Conservation (phyloP, 2,329 filamentous ascomycete genomes). For the Talaromyces funiculosus region DNA sequence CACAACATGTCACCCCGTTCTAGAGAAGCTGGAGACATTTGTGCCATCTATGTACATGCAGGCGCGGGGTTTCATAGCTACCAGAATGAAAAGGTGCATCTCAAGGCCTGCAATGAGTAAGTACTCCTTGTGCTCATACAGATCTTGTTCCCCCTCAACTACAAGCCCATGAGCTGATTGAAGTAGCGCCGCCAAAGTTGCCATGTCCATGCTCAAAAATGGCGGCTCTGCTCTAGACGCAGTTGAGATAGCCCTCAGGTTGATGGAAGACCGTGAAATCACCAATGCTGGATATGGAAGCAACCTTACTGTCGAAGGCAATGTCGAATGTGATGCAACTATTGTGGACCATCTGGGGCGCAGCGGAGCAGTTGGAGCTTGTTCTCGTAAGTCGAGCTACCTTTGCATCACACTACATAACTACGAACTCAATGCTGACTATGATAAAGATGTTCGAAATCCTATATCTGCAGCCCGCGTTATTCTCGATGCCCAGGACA, state of each 20-base stretch:
- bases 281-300: conserved; percentile 96
- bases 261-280: conserved; percentile 88
- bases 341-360: conserved; percentile 86
- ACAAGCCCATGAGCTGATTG: conserved; percentile 9
- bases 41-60: conserved; percentile 90
- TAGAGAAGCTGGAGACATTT: conserved; percentile 44
- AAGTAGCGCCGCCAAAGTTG: conserved; percentile 70
- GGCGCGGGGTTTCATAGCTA: conserved; percentile 90
- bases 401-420: conserved; percentile 2
- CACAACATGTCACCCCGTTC: conserved; percentile 24
- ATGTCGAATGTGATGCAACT: conserved; percentile 90
- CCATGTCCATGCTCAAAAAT: conserved; percentile 71
- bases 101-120: conserved; percentile 83
- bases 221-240: conserved; percentile 81
- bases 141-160: background rate
- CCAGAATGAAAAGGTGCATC: conserved; percentile 76
- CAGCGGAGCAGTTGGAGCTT: conserved; percentile 88
- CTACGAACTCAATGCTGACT: background rate
- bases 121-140: conserved; percentile 31
- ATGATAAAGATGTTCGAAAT: conserved; percentile 71
- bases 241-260: conserved; percentile 79
- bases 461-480: conserved; percentile 81
- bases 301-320: conserved; percentile 83
- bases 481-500: conserved; percentile 70
- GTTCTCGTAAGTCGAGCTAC: conserved; percentile 64